Percentiles rank a stretch among this genome's conserved stretches.
phyloP scores from a whole-genome alignment of 2,329 filamentous ascomycete species.

The Pseudocercospora crystallina region DNA sequence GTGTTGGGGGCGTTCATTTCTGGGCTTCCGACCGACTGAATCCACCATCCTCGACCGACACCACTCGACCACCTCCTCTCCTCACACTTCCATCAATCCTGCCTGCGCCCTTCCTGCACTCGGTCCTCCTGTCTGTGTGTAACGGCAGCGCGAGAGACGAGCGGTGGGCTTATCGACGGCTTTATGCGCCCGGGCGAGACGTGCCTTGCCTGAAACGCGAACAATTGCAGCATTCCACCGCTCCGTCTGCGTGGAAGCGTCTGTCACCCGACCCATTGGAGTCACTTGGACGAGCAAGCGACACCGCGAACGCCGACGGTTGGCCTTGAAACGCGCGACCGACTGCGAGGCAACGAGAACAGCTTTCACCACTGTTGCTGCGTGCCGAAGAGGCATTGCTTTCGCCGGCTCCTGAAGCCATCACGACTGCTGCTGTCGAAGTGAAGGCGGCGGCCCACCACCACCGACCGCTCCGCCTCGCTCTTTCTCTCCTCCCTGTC shows the following conservation, averaged over 20 bases:
- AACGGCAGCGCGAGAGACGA: constrained; percentile 8
- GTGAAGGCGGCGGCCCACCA: constrained; percentile 9
- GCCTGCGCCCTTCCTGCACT: not conserved
- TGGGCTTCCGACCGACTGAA: not conserved
- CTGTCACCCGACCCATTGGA: constrained; percentile 8
- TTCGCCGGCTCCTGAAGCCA: too few species aligned
- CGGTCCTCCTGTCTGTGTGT: constrained; percentile 2
- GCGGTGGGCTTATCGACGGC: constrained; percentile 1
- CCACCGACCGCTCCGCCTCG: constrained; percentile 1
- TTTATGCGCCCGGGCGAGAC: constrained; percentile 11
- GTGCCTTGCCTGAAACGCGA: constrained; percentile 10
- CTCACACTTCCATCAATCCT: not conserved
- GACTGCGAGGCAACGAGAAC: constrained; percentile 1
- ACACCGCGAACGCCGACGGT: not conserved
- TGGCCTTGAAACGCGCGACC: constrained; percentile 2
- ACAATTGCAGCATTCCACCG: constrained; percentile 11
- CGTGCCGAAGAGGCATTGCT: constrained; percentile 5
- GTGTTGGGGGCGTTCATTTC: constrained; percentile 1
- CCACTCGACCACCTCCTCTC: too few species aligned
- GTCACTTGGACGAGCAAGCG: constrained; percentile 9
- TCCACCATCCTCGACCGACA: not conserved
- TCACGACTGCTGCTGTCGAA: not conserved
- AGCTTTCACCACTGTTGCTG: not conserved
- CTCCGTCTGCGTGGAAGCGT: not conserved
- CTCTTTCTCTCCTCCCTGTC: constrained; percentile 9